These are phyloP conservation scores for Coemansia sp. DNA, from an alignment of 192 early-diverging fungal genomes.

Conservation along the genomic window DNA sequence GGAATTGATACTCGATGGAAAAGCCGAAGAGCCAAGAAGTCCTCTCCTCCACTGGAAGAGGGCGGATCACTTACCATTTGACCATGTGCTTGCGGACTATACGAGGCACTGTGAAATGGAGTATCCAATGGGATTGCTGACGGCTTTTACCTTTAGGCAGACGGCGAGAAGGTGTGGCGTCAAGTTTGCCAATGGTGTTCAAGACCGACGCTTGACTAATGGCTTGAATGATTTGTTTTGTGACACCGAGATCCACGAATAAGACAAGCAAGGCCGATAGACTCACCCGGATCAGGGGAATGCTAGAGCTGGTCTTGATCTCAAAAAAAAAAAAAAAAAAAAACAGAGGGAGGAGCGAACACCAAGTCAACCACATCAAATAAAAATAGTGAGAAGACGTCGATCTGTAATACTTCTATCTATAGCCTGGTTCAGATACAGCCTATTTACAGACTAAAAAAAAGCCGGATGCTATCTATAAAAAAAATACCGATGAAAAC, in stretches of 20 bases:
- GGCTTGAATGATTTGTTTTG: not conserved
- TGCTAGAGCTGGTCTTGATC: not conserved
- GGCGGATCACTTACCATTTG: not conserved
- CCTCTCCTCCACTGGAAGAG: not conserved
- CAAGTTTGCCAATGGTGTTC: not conserved
- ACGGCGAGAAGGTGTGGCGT: not conserved
- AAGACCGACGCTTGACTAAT: not conserved
- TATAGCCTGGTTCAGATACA: not conserved
- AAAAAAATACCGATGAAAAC: not conserved
- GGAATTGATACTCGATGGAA: not conserved
- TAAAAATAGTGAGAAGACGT: not conserved
- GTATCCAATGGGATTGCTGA: not conserved
- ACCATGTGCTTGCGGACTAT: not conserved
- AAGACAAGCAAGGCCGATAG: not conserved
- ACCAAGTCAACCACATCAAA: not conserved
- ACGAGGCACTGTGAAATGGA: not conserved
- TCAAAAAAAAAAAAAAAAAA: not conserved
- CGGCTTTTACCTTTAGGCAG: too few relatives aligned
- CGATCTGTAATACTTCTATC: not conserved
- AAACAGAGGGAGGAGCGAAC: too few relatives aligned
- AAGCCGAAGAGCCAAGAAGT: not conserved
- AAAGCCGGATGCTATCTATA: not conserved
- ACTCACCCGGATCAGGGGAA: not conserved
- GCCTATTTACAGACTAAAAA: not conserved
- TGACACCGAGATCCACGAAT: not conserved